Percentiles rank a stretch among this genome's conserved stretches.
These are phyloP conservation scores for Kodamaea hsintzibuensis DNA, from an alignment of 805 yeast genomes.

Conservation along the genomic window DNA sequence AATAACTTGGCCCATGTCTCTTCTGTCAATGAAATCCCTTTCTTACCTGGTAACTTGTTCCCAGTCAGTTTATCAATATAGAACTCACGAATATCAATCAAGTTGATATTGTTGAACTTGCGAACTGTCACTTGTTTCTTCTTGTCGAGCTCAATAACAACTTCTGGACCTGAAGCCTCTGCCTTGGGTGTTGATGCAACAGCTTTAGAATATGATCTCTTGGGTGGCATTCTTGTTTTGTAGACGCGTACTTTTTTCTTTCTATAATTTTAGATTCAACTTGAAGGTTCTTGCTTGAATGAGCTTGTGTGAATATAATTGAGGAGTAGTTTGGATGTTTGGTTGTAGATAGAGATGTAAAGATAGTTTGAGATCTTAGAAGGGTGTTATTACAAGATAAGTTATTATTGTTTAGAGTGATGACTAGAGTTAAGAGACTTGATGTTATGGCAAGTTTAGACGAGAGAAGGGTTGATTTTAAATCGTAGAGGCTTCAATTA, in stretches of 20 bases:
- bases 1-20: conserved; percentile 55
- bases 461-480: too few relatives aligned
- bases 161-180: conserved; percentile 10
- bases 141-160: conserved; percentile 31
- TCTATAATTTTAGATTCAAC: neutral
- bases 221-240: conserved; percentile 1
- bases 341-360: too few relatives aligned
- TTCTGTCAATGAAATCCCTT: conserved; percentile 63
- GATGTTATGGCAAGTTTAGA: too few relatives aligned
- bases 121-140: conserved; percentile 72
- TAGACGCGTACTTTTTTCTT: neutral
- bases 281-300: neutral
- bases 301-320: neutral
- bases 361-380: too few relatives aligned
- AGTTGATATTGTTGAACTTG: conserved; percentile 60
- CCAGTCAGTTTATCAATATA: conserved; percentile 53
- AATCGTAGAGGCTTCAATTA: too few relatives aligned
- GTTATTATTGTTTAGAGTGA: too few relatives aligned
- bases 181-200: neutral
- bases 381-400: too few relatives aligned
- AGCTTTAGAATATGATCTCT: neutral
- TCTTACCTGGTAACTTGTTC: conserved; percentile 76
- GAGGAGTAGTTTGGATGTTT: too few relatives aligned
- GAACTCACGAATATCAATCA: conserved; percentile 85
- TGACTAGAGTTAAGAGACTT: too few relatives aligned